Percentiles rank a stretch among this genome's conserved stretches.
These are phyloP conservation scores for Podaxis sp. DNA, from an alignment of 768 basidiomycete genomes.

Conservation along the genomic window DNA sequence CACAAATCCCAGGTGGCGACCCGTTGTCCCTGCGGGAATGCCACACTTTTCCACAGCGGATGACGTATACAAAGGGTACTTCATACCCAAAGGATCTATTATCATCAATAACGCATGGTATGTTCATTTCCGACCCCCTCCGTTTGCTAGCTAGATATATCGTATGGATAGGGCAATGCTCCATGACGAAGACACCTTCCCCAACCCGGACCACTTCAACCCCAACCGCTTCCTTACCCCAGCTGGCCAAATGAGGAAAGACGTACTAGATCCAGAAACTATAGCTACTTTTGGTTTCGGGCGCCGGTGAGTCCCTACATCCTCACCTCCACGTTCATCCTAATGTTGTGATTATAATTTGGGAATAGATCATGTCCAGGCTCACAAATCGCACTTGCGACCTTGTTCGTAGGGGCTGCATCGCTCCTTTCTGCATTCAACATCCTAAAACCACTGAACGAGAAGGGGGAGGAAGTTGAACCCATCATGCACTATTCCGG, in stretches of 20 bases:
- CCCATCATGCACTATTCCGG: constrained; percentile 8
- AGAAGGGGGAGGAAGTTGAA: constrained; percentile 19
- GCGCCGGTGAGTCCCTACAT: constrained; percentile 19
- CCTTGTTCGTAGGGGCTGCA: constrained; percentile 20
- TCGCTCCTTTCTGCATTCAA: constrained; percentile 22
- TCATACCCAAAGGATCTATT: constrained; percentile 31
- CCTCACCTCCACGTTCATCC: not conserved
- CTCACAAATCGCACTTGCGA: constrained; percentile 21
- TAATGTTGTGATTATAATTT: not conserved
- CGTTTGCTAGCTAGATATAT: not conserved
- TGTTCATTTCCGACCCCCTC: not conserved
- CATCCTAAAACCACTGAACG: constrained; percentile 21
- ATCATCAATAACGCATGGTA: constrained; percentile 28
- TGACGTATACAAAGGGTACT: constrained; percentile 34
- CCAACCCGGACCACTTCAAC: constrained; percentile 23
- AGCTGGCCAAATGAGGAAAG: constrained; percentile 16
- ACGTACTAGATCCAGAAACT: constrained; percentile 19
- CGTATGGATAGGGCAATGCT: constrained; percentile 24
- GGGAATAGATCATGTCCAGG: constrained; percentile 26
- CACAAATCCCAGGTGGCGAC: constrained; percentile 1
- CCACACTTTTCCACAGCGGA: constrained; percentile 31
- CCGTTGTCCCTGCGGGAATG: constrained; percentile 21
- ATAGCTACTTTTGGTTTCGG: constrained; percentile 24
- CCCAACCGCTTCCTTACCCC: constrained; percentile 27
- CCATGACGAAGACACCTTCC: constrained; percentile 22